Percentiles rank a stretch among this genome's conserved stretches.
phyloP scores from a whole-genome alignment of 2,329 filamentous ascomycete genomes.

The Penicillium crustosum region DNA sequence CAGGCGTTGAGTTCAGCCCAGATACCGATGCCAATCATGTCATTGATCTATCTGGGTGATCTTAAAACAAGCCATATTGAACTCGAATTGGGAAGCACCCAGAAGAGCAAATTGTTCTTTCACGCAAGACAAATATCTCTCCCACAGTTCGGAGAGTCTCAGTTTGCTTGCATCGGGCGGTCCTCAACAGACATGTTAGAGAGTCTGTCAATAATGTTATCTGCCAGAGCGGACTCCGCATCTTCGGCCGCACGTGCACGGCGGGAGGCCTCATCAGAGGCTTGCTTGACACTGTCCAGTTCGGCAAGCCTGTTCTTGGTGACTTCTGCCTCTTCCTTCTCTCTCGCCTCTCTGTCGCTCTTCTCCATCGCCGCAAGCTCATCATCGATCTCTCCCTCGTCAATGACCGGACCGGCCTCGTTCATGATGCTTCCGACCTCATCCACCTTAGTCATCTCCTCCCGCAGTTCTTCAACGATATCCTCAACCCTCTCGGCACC shows the following conservation, averaged over 20 bases:
- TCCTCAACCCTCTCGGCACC: constrained; percentile 72
- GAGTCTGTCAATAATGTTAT: constrained; percentile 42
- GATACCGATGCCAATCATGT: constrained; percentile 3
- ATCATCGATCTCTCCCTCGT: constrained; percentile 83
- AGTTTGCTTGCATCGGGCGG: constrained; percentile 26
- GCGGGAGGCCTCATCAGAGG: constrained; percentile 43
- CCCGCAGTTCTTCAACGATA: constrained; percentile 71
- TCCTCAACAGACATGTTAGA: constrained; percentile 46
- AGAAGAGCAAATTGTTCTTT: neutral
- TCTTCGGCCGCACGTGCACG: constrained; percentile 27
- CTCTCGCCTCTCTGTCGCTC: constrained; percentile 51
- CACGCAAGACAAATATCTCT: neutral
- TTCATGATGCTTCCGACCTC: constrained; percentile 77
- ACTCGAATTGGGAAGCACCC: neutral
- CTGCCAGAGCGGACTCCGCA: constrained; percentile 37
- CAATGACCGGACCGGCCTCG: constrained; percentile 61
- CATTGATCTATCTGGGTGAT: constrained; percentile 13
- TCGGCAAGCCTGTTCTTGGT: constrained; percentile 53
- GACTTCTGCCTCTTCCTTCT: constrained; percentile 52
- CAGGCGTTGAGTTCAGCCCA: constrained; percentile 1
- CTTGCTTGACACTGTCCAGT: constrained; percentile 42
- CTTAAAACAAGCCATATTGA: neutral
- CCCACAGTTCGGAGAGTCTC: neutral
- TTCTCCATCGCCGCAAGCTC: constrained; percentile 77
- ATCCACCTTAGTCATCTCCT: constrained; percentile 78